Conservation (phyloP, 176 grass and related monocot genomes). For the Chloris gayana region DNA sequence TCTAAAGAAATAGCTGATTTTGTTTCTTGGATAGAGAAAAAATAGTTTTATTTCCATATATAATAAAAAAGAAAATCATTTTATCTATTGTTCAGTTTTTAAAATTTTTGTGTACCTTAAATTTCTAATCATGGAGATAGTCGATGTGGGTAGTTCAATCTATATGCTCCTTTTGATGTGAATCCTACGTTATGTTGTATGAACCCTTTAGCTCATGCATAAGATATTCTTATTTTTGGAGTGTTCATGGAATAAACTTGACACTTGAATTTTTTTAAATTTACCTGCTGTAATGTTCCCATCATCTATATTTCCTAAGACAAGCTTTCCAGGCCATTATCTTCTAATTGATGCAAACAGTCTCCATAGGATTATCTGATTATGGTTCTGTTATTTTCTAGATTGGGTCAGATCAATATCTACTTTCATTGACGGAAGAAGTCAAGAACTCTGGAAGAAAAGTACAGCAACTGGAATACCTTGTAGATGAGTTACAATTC, state of each 20-base stretch:
- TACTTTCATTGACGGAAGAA: conserved; percentile 61
- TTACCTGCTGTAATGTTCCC: conserved; percentile 3
- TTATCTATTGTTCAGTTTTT: conserved; percentile 1
- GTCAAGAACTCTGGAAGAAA: conserved; percentile 65
- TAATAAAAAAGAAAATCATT: not conserved
- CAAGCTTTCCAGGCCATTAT: not conserved
- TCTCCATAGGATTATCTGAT: conserved; percentile 26
- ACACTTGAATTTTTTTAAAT: conserved; percentile 20
- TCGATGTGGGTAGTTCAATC: not conserved
- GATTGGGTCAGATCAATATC: conserved; percentile 68
- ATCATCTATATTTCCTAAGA: not conserved
- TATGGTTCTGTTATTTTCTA: conserved; percentile 49
- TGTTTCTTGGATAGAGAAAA: conserved; percentile 37
- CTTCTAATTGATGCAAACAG: conserved; percentile 19
- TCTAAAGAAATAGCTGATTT: conserved; percentile 18
- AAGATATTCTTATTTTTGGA: not conserved
- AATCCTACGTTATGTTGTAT: conserved; percentile 26
- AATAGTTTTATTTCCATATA: conserved; percentile 4
- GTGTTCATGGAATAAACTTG: not conserved
- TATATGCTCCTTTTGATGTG: not conserved
- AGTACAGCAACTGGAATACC: conserved; percentile 60
- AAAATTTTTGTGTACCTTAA: conserved; percentile 6
- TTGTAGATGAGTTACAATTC: conserved; percentile 66
- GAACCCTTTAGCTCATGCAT: conserved; percentile 20
- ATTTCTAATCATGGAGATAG: not conserved